These are phyloP conservation scores for Pseudevernia furfuracea DNA, from an alignment of 495 filamentous ascomycete genomes.

Conservation along the genomic window DNA sequence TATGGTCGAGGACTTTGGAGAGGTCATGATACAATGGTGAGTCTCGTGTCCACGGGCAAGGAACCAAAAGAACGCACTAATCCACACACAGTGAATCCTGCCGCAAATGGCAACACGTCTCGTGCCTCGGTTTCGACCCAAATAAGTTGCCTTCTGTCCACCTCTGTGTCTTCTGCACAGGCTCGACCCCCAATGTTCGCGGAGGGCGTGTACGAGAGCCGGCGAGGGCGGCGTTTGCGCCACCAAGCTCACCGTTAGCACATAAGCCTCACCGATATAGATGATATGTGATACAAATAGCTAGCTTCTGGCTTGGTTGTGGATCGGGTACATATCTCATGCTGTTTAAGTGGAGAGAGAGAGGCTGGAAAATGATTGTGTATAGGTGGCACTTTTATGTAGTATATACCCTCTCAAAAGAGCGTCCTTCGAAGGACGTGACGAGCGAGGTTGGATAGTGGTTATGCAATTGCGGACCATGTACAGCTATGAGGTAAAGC, in stretches of 20 bases:
- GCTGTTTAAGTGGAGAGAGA: too few species aligned
- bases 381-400: background rate
- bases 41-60: slow-evolving; percentile 15
- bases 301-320: background rate
- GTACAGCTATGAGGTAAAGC: background rate
- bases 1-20: slow-evolving; percentile 54
- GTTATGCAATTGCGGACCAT: background rate
- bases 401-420: background rate
- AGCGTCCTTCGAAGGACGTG: background rate
- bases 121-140: slow-evolving; percentile 63
- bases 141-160: slow-evolving; percentile 63
- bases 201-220: slow-evolving; percentile 55
- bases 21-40: slow-evolving; percentile 80
- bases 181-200: slow-evolving; percentile 59
- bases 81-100: slow-evolving; percentile 62
- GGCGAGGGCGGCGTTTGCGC: slow-evolving; percentile 37
- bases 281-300: slow-evolving; percentile 23
- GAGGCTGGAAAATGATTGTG: background rate
- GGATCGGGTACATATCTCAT: background rate
- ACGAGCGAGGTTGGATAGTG: slow-evolving; percentile 3
- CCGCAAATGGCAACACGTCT: slow-evolving; percentile 74
- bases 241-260: slow-evolving; percentile 52
- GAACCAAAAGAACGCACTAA: slow-evolving; percentile 17
- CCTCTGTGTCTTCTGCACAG: slow-evolving; percentile 70
- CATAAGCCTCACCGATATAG: slow-evolving; percentile 55